Conservation (phyloP, 768 basidiomycete genomes). For the Mrakia blollopis region DNA sequence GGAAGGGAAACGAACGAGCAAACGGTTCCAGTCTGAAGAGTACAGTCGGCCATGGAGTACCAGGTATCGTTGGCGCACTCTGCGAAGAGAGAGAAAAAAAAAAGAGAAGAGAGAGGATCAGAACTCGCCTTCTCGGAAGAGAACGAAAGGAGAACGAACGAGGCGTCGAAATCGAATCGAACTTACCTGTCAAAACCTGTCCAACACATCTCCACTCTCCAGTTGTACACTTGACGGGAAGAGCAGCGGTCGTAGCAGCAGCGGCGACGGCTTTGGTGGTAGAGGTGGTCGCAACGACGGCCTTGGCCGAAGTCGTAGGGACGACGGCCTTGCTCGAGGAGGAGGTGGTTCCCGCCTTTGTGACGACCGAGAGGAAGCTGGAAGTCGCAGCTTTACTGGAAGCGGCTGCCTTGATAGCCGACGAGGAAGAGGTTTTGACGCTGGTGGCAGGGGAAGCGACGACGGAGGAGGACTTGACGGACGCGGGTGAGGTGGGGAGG, state of each 20-base stretch:
- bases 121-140: neutral
- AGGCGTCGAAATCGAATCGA: neutral
- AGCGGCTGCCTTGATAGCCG: neutral
- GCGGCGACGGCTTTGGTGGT: too few relatives aligned
- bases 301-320: neutral
- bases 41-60: slow-evolving; percentile 28
- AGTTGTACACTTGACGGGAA: slow-evolving; percentile 3
- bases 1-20: slow-evolving; percentile 25
- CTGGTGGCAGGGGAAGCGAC: neutral
- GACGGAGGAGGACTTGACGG: slow-evolving; percentile 5
- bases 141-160: neutral
- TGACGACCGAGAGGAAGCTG: neutral
- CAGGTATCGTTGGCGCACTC: slow-evolving; percentile 20
- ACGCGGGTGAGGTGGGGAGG: neutral
- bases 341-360: neutral
- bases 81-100: neutral
- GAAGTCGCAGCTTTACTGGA: neutral
- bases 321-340: neutral
- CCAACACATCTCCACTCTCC: slow-evolving; percentile 27
- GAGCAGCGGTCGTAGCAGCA: neutral
- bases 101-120: neutral
- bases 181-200: slow-evolving; percentile 20
- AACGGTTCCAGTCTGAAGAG: slow-evolving; percentile 24
- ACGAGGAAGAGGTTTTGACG: neutral
- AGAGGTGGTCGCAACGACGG: neutral